These are phyloP conservation scores for Saccharum spontaneum DNA, from an alignment of 176 grass and related monocot species.

Conservation along the genomic window DNA sequence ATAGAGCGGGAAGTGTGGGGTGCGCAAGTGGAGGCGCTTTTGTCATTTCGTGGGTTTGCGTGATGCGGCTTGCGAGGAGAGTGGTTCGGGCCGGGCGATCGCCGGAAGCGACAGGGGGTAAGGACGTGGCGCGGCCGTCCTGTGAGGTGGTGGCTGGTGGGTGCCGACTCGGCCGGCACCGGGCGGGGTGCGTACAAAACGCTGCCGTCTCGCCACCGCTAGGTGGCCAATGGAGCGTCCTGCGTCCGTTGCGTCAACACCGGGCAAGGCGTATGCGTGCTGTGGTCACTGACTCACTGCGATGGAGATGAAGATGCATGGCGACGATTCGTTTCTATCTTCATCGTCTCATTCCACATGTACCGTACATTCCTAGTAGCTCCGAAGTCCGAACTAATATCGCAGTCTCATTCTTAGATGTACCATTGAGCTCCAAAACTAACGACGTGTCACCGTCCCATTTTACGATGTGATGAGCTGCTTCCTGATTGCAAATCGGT, in stretches of 20 bases:
- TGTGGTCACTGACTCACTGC: neutral
- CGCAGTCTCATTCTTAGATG: neutral
- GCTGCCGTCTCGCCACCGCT: neutral
- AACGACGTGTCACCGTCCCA: too few relatives aligned
- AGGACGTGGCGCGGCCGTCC: neutral
- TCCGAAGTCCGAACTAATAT: neutral
- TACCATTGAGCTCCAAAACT: too few relatives aligned
- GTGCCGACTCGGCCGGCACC: conserved; percentile 20
- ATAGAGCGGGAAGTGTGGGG: neutral
- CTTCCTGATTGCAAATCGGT: neutral
- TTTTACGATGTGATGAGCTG: neutral
- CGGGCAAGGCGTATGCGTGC: neutral
- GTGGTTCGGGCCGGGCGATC: neutral
- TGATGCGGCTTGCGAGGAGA: neutral
- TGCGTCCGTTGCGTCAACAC: neutral
- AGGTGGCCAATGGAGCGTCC: neutral
- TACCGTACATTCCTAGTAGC: neutral
- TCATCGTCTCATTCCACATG: neutral
- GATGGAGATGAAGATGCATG: neutral
- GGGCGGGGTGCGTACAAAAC: conserved; percentile 15
- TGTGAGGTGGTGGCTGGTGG: neutral
- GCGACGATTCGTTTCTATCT: neutral
- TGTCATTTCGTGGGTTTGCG: neutral
- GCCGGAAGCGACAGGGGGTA: conserved; percentile 9
- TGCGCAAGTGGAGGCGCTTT: neutral